These are phyloP conservation scores for Clitopilus passeckerianus DNA, from an alignment of 768 basidiomycete species.

Conservation along the genomic window DNA sequence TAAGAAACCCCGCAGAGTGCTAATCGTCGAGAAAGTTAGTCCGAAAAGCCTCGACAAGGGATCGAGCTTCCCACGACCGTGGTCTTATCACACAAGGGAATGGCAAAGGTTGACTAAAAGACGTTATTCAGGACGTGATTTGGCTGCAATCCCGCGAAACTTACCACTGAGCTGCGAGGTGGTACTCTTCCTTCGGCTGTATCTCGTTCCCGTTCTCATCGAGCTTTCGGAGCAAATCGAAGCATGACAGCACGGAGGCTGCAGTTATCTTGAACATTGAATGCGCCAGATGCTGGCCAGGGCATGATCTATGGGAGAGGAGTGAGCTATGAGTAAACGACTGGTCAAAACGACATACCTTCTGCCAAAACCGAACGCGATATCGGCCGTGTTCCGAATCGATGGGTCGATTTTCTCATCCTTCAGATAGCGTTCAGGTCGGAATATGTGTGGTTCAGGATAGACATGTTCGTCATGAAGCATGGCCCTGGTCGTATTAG, in stretches of 20 bases:
- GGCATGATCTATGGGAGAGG: constrained; percentile 20
- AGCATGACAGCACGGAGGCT: constrained; percentile 22
- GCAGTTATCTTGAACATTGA: constrained; percentile 23
- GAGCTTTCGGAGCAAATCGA: constrained; percentile 18
- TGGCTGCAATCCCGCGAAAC: background rate
- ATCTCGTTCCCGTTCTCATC: constrained; percentile 13
- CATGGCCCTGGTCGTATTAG: constrained; percentile 26
- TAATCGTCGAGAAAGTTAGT: background rate
- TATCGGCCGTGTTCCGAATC: constrained; percentile 19
- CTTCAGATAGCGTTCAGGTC: constrained; percentile 32
- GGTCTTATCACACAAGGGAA: constrained; percentile 24
- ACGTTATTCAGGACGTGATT: background rate
- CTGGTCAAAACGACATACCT: constrained; percentile 8
- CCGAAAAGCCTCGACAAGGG: constrained; percentile 10
- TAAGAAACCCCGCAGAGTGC: background rate
- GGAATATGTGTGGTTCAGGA: constrained; percentile 33
- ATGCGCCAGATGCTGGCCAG: constrained; percentile 28
- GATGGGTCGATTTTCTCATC: constrained; percentile 19
- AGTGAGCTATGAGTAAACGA: background rate
- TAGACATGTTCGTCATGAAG: constrained; percentile 31
- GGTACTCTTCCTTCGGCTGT: constrained; percentile 8
- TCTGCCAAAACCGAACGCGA: constrained; percentile 27
- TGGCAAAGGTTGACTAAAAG: constrained; percentile 13
- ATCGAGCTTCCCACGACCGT: constrained; percentile 16
- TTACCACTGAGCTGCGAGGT: background rate